phyloP scores from a whole-genome alignment of 768 basidiomycete genomes.

The Russula brevipes region DNA sequence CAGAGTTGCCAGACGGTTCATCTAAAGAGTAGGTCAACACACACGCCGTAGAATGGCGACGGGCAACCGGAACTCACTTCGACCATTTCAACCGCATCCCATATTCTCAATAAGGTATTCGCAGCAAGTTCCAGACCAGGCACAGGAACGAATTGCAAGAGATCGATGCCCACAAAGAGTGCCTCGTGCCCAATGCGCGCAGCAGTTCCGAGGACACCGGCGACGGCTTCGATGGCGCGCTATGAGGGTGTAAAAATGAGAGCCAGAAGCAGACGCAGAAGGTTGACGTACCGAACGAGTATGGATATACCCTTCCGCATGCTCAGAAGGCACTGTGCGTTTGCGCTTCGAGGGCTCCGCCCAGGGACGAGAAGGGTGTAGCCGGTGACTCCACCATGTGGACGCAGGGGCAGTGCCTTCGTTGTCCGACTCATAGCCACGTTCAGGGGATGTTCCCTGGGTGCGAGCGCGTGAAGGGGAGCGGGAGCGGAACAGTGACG shows the following conservation, averaged over 20 bases:
- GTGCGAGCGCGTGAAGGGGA: slow-evolving; percentile 11
- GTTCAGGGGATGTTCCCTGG: neutral
- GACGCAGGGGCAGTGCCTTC: slow-evolving; percentile 13
- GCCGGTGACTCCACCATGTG: slow-evolving; percentile 28
- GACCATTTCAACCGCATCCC: slow-evolving; percentile 55
- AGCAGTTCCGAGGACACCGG: slow-evolving; percentile 39
- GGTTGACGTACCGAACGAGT: slow-evolving; percentile 29
- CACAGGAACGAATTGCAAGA: slow-evolving; percentile 50
- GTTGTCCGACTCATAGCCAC: slow-evolving; percentile 12
- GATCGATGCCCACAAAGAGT: slow-evolving; percentile 39
- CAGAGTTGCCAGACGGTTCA: slow-evolving; percentile 61
- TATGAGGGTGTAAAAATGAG: slow-evolving; percentile 13
- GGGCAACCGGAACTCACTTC: slow-evolving; percentile 39
- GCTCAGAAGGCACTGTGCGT: slow-evolving; percentile 29
- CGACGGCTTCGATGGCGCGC: slow-evolving; percentile 28
- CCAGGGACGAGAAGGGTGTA: slow-evolving; percentile 29
- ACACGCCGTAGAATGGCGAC: neutral
- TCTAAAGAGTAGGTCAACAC: slow-evolving; percentile 36
- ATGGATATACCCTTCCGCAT: slow-evolving; percentile 29
- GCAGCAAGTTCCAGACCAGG: slow-evolving; percentile 52
- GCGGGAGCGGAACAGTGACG: slow-evolving; percentile 20
- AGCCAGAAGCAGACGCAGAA: neutral
- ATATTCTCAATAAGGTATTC: slow-evolving; percentile 51
- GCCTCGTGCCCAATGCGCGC: slow-evolving; percentile 43
- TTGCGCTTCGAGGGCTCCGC: slow-evolving; percentile 25